Evolutionary conservation across 805 yeast species (phyloP), one percentile per base, ranked within the genome.

Genomic region (Yamadazyma paraphyllophila): DNA sequence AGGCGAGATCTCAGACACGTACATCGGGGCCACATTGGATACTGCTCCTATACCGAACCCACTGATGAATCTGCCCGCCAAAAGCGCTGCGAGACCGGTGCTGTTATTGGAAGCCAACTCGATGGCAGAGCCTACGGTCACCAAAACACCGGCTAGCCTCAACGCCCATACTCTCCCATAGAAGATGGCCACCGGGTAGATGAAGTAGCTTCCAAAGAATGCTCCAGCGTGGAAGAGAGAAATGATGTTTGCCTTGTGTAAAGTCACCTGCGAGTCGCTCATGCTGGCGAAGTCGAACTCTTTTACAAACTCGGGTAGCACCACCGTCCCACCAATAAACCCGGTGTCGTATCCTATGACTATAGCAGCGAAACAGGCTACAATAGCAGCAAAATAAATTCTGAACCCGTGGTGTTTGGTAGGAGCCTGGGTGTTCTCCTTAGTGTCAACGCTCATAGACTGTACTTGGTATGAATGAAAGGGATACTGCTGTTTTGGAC

Each of bases 301-400:
- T 3, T 50, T 42, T 46, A 62, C 54, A 56, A 77, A 77, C 2
- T 78, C 67, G 11, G 53, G 59, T 39, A 77, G 58, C 1, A 76
- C 58, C 14, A 75, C 69, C 6, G 78, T 71, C n/a, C 78, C 76
- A 10, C 81, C 81, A 39, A 77, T 73, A 56, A 76, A 77, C 11
- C 81, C 81, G 34, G 78, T 70, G 51, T 77, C 82, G 55, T 77
- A 77, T 12, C 81, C 81, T 46, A 76, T 74, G 46, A 74, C 68
- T 25, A 73, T 63, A 13, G 81, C 77, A 7, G 76, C 80, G 26
- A 71, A 60, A 3, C 76, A 70, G 5, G 77, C 76, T 6, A 73
- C 62, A 27, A 73, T 47, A 25, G 79, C 74, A 44, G 69, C 58
- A 26, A 65, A 47, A 41, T 68, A 66, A 39, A 77, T 60, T 29